phyloP scores from a whole-genome alignment of 2,329 filamentous ascomycete genomes.

The Colletotrichum sp. region DNA sequence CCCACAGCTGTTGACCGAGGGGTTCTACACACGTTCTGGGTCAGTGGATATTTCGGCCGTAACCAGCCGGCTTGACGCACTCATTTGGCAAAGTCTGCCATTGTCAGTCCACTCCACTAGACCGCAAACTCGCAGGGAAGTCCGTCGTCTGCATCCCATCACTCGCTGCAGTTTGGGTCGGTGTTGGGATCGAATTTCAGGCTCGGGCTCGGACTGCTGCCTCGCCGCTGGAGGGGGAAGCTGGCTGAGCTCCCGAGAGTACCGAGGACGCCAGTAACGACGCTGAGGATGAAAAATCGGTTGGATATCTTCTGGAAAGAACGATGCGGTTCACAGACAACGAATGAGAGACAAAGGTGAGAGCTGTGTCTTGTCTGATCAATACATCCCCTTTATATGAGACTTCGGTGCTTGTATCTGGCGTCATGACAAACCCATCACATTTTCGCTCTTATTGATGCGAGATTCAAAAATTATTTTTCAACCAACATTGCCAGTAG shows the following conservation, averaged over 20 bases:
- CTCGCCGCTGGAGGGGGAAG: too few relatives aligned
- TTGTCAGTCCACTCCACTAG: not conserved
- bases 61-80: not conserved
- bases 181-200: too few relatives aligned
- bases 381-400: not conserved
- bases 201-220: too few relatives aligned
- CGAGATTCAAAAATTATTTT: not conserved
- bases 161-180: too few relatives aligned
- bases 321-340: too few relatives aligned
- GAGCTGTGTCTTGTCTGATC: too few relatives aligned
- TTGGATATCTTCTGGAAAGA: too few relatives aligned
- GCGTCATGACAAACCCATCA: not conserved
- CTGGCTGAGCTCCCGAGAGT: too few relatives aligned
- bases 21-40: not conserved
- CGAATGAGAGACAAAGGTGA: too few relatives aligned
- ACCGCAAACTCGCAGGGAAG: not conserved
- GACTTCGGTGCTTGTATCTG: not conserved
- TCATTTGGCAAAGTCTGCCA: not conserved
- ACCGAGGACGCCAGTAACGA: too few relatives aligned
- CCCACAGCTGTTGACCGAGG: not conserved
- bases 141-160: too few relatives aligned
- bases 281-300: too few relatives aligned
- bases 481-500: not conserved
- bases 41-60: not conserved
- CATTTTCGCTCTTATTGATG: fast-evolving